Evolutionary conservation across 2,329 filamentous ascomycete species (phyloP), one percentile per base, ranked within the genome.

Genomic region (Fusarium acutatum): DNA sequence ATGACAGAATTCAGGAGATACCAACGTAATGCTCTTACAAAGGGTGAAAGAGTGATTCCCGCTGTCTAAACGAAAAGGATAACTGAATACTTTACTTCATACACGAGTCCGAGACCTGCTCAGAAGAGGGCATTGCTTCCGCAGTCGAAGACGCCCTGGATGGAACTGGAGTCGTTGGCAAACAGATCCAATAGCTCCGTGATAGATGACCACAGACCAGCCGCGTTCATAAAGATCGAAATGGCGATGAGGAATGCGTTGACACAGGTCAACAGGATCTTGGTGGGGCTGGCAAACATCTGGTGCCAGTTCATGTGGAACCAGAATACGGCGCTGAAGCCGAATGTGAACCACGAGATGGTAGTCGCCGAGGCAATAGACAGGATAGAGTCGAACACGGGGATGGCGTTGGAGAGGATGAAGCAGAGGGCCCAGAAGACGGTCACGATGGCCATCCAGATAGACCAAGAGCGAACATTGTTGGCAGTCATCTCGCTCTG

Each of bases 311-410:
- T 82, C 65, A 81, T 77, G 73, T 80, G 79, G 74, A 82, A 79
- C 81, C 80, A 82, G 66, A 81, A 80, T 47, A 82, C 72, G 67
- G 73, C 80, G 57, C 77, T 79, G 75, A 82, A 77, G 59, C 81
- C 81, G 73, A 82, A 82, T 34, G 81, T 82, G 71, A 81, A 82
- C 81, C 81, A 82, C 1, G 81, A 80, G 56, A 82, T 79, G 67
- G 80, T 80, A 34, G 80, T 81, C 20, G 81, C 81, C 9, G 79
- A 81, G 30, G 81, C 79, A 46, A 83, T 81, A 35, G 79, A 78
- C 43, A 83, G 64, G 73, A 83, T 82, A 15, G 80, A 82, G 74
- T 82, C 79, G 67, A 83, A 83, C 47, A 82, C 75, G 59, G 81
- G 81, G 62, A 83, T 80, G 37, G 81, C 80, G 69, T 80, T 81